phyloP scores from a whole-genome alignment of 2,329 filamentous ascomycete species.

The Diaporthe velutina region DNA sequence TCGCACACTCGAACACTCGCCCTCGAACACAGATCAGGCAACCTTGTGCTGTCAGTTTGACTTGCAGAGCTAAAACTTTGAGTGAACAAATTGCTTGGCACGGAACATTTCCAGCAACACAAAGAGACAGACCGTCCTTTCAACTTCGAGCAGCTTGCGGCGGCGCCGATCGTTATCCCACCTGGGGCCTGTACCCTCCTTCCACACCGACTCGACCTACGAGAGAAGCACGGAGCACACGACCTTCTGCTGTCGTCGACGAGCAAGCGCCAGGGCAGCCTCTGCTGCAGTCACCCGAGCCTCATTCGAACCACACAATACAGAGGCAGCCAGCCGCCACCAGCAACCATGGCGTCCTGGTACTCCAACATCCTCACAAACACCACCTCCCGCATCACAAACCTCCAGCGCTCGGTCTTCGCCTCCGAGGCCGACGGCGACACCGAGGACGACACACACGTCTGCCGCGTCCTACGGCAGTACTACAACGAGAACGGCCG shows the following conservation, averaged over 20 bases:
- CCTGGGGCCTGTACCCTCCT: constrained; percentile 10
- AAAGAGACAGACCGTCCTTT: background rate
- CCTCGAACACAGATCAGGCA: background rate
- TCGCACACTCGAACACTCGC: constrained; percentile 20
- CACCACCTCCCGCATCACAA: constrained; percentile 74
- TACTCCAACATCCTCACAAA: constrained; percentile 80
- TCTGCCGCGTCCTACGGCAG: constrained; percentile 90
- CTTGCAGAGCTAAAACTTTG: background rate
- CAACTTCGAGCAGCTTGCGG: background rate
- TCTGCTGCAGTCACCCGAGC: constrained; percentile 18
- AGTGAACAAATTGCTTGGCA: background rate
- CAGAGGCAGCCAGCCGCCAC: background rate
- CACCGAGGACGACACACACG: constrained; percentile 91
- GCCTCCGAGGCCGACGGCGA: constrained; percentile 76
- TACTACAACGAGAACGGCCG: constrained; percentile 94
- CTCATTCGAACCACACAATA: background rate
- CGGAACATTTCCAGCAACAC: background rate
- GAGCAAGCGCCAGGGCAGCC: constrained; percentile 12
- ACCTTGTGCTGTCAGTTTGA: background rate
- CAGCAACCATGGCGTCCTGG: constrained; percentile 79
- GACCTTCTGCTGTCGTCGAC: constrained; percentile 14
- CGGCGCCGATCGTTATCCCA: constrained; percentile 30
- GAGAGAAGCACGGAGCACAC: constrained; percentile 7
- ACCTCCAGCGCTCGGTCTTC: constrained; percentile 63
- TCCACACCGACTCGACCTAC: constrained; percentile 30